A percentile compares a stretch with the other conserved stretches of the same genome.
phyloP scores from a whole-genome alignment of 306 rosid species.

The Betula pendula region DNA sequence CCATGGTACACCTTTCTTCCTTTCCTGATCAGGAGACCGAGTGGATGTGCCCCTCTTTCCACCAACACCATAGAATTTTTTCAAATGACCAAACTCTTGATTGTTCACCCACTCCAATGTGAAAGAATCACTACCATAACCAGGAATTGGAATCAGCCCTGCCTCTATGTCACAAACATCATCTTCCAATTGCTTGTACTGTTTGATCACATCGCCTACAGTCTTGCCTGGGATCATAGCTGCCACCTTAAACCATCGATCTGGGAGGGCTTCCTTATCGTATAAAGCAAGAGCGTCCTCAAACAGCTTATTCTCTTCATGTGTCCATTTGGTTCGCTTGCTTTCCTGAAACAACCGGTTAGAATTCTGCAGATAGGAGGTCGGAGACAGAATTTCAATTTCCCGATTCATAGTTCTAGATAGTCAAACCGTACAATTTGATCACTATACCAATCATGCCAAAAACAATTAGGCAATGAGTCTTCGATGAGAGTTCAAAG shows the following conservation, averaged over 20 bases:
- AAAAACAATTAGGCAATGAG: constrained; percentile 5
- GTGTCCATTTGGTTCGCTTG: constrained; percentile 71
- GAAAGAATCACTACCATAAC: constrained; percentile 54
- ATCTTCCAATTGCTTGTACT: constrained; percentile 79
- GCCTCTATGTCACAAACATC: constrained; percentile 90
- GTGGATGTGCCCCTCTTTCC: constrained; percentile 57
- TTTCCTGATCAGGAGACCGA: constrained; percentile 73
- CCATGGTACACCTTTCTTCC: constrained; percentile 95
- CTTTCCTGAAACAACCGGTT: constrained; percentile 81
- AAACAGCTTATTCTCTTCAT: constrained; percentile 75
- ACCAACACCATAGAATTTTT: constrained; percentile 55
- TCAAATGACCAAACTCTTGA: constrained; percentile 63
- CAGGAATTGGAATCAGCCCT: constrained; percentile 73
- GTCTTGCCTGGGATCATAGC: constrained; percentile 81
- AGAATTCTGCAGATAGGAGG: constrained; percentile 58
- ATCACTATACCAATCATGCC: constrained; percentile 26
- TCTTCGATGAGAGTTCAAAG: constrained; percentile 31
- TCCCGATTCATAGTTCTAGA: constrained; percentile 51
- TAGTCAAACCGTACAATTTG: constrained; percentile 10
- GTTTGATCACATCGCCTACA: constrained; percentile 81
- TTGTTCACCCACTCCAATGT: constrained; percentile 66
- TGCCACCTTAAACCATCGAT: constrained; percentile 81
- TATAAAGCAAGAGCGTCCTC: constrained; percentile 80
- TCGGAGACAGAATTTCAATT: constrained; percentile 65
- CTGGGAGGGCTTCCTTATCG: constrained; percentile 74